A percentile compares a stretch with the other conserved stretches of the same genome.
phyloP scores from a whole-genome alignment of 2,329 filamentous ascomycete species.

The Xylariales sp. region DNA sequence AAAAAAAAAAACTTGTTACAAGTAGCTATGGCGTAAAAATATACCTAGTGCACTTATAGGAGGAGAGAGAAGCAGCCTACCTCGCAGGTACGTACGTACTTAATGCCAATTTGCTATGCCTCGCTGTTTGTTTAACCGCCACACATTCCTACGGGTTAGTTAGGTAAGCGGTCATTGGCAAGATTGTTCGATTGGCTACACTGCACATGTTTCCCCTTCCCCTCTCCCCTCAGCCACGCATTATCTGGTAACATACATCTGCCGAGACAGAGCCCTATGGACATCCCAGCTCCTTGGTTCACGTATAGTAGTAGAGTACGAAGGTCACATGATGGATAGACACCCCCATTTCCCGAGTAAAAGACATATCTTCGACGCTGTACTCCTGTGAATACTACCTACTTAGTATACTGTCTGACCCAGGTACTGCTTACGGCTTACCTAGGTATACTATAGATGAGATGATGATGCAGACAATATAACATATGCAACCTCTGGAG shows the following conservation, averaged over 20 bases:
- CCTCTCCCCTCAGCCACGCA: not conserved
- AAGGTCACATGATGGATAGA: not conserved
- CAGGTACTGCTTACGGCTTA: too few relatives aligned
- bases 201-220: not conserved
- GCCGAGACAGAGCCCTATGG: not conserved
- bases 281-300: slow-evolving; percentile 5
- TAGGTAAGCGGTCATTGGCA: too few relatives aligned
- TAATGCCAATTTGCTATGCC: not conserved
- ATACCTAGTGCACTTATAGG: too few relatives aligned
- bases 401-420: too few relatives aligned
- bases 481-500: not conserved
- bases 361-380: not conserved
- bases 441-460: too few relatives aligned
- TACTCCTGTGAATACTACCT: too few relatives aligned
- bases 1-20: too few relatives aligned
- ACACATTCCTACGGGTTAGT: not conserved
- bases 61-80: too few relatives aligned
- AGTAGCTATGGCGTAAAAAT: too few relatives aligned
- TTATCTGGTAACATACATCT: not conserved
- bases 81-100: too few relatives aligned
- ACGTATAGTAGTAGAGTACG: not conserved
- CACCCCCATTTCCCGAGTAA: not conserved
- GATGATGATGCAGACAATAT: too few relatives aligned
- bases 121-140: not conserved
- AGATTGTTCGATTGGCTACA: not conserved